Base-by-base conservation (phyloP, 441 rosid genomes). In the Pelargonium fulgidum region DNA sequence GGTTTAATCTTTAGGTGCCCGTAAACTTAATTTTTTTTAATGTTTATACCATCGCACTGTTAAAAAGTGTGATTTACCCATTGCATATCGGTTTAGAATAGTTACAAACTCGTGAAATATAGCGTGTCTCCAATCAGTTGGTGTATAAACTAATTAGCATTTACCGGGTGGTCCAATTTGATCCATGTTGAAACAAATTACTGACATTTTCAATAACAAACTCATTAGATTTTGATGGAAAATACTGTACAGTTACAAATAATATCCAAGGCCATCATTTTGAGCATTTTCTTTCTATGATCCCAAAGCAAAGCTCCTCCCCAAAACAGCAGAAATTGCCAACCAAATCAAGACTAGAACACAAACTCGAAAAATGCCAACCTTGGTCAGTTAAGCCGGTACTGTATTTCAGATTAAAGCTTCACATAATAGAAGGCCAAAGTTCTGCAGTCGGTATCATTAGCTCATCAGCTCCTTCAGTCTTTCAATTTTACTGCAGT, bases 401-500 rank as follows among this genome's bases (percentile, higher is more conserved):
- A 56, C 8, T 7, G 62, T 17, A 11, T 16, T 56, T 56, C 22
- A 24, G 9, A 56, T 12, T 47, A 11, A 12, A 10, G 4, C 13
- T 47, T 47, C 13, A 12, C 52, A 47, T 47, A 13, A 47, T 13
- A 10, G 52, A 47, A 2, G 20, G 62, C 62, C 11, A 17, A 56
- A 56, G 26, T 17, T 19, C 62, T 56, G 62, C 19, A 56, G 62
- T n/a, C 7, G 16, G 64, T 62, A 70, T 22, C 71, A 58, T 52
- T 19, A 4, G 19, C 70, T 78, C 70, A 84, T 70, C 70, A 87
- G 45, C 73, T 80, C 78, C 77, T 84, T 77, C 77, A 85, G 61
- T 70, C 64, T 88, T 70, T 82, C 76, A 29, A 82, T 72, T 63
- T 61, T 80, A 63, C 87, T 85, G 91, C 77, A 78, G 54, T 62